Conservation (phyloP, 257 asterid genomes). For the Nicotiana knightiana region DNA sequence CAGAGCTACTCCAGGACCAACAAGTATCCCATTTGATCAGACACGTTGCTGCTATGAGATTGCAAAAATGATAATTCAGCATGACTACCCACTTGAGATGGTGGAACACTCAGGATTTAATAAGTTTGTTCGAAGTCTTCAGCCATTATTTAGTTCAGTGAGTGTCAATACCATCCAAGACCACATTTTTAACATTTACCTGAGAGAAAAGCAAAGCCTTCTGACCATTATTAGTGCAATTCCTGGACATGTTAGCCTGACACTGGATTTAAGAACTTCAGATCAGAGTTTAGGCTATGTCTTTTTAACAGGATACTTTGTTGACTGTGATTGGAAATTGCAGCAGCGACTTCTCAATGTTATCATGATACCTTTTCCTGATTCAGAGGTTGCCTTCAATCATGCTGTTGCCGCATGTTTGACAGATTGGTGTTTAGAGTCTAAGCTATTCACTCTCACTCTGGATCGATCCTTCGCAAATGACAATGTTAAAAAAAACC, state of each 20-base stretch:
- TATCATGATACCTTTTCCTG: constrained; percentile 37
- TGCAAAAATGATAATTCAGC: constrained; percentile 73
- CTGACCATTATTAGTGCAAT: constrained; percentile 39
- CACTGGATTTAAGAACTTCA: constrained; percentile 60
- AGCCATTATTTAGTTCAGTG: constrained; percentile 47
- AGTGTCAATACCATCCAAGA: constrained; percentile 36
- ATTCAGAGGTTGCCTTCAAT: constrained; percentile 51
- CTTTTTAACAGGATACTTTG: constrained; percentile 62
- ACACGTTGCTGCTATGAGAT: constrained; percentile 42
- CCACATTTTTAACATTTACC: constrained; percentile 45
- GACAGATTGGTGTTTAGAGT: constrained; percentile 57
- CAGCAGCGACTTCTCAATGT: constrained; percentile 56
- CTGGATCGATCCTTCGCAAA: constrained; percentile 30
- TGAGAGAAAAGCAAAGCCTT: constrained; percentile 58
- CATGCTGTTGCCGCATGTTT: constrained; percentile 55
- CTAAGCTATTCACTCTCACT: constrained; percentile 51
- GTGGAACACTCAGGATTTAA: constrained; percentile 60
- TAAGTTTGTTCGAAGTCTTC: constrained; percentile 50
- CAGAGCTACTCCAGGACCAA: constrained; percentile 38
- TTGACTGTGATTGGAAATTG: constrained; percentile 70
- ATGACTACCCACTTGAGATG: constrained; percentile 70
- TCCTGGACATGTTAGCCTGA: constrained; percentile 66
- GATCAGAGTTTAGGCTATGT: constrained; percentile 44
- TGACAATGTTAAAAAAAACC: constrained; percentile 37
- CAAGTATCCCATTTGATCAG: constrained; percentile 26